Percentiles rank a stretch among this genome's conserved stretches.
phyloP scores from a whole-genome alignment of 345 rosid genomes.

The Arabidopsis suecica region DNA sequence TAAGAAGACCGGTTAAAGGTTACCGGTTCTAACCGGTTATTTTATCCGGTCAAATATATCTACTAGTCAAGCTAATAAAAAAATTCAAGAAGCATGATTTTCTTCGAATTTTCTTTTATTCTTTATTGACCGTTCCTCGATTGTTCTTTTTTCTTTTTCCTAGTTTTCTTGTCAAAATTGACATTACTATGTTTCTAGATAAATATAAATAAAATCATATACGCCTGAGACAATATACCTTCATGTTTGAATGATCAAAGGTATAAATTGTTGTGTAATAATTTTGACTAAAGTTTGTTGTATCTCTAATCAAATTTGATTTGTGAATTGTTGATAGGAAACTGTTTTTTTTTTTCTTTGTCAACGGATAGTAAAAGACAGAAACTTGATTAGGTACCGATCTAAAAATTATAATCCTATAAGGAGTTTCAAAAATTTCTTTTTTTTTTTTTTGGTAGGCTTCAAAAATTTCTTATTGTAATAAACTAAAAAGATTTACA shows the following conservation, averaged over 20 bases:
- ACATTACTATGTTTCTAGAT: conserved; percentile 37
- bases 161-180: conserved; percentile 38
- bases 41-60: conserved; percentile 14
- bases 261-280: background rate
- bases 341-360: background rate
- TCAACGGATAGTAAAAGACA: background rate
- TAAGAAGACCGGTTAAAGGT: background rate
- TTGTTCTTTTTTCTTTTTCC: background rate
- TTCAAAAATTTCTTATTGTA: too few relatives aligned
- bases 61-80: conserved; percentile 14
- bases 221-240: background rate
- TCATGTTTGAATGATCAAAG: background rate
- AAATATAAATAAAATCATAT: background rate
- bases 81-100: conserved; percentile 17
- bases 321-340: background rate
- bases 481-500: too few relatives aligned
- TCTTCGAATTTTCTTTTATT: conserved; percentile 1
- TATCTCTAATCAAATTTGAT: background rate
- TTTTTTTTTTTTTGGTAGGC: too few relatives aligned
- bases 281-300: background rate
- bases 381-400: too few relatives aligned
- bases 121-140: conserved; percentile 16
- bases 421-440: too few relatives aligned
- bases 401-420: too few relatives aligned
- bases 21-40: conserved; percentile 39